These are phyloP conservation scores for Brassica carinata DNA, from an alignment of 345 rosid species.

Conservation along the genomic window DNA sequence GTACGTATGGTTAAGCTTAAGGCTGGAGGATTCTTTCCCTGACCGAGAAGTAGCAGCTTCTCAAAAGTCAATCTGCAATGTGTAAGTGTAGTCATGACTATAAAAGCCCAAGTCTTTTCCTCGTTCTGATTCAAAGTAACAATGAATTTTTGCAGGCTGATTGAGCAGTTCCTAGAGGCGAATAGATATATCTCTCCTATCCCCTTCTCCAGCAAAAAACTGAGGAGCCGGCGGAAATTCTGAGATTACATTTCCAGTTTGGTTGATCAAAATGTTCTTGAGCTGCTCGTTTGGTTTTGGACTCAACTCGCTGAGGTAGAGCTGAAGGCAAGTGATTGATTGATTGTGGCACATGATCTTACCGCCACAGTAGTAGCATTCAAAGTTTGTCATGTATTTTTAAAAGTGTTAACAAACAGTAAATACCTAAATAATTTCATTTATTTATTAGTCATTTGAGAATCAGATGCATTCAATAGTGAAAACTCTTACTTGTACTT, in stretches of 20 bases:
- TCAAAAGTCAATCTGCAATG: slow-evolving; percentile 73
- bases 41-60: slow-evolving; percentile 78
- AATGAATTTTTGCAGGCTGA: slow-evolving; percentile 53
- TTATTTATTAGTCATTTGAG: not conserved
- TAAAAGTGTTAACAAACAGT: slow-evolving; percentile 6
- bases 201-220: not conserved
- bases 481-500: not conserved
- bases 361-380: not conserved
- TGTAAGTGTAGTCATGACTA: slow-evolving; percentile 57
- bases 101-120: not conserved
- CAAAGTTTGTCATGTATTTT: slow-evolving; percentile 12
- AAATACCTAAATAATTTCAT: slow-evolving; percentile 1
- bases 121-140: not conserved
- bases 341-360: slow-evolving; percentile 10
- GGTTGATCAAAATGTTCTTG: not conserved
- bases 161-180: slow-evolving; percentile 82
- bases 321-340: slow-evolving; percentile 17
- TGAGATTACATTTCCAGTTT: slow-evolving; percentile 5
- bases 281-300: slow-evolving; percentile 5
- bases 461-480: not conserved
- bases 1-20: slow-evolving; percentile 91
- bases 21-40: slow-evolving; percentile 80
- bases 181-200: slow-evolving; percentile 21
- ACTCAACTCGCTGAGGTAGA: not conserved
- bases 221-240: not conserved